These are phyloP conservation scores for Grosmannia serpens DNA, from an alignment of 2,329 filamentous ascomycete species.

Conservation along the genomic window DNA sequence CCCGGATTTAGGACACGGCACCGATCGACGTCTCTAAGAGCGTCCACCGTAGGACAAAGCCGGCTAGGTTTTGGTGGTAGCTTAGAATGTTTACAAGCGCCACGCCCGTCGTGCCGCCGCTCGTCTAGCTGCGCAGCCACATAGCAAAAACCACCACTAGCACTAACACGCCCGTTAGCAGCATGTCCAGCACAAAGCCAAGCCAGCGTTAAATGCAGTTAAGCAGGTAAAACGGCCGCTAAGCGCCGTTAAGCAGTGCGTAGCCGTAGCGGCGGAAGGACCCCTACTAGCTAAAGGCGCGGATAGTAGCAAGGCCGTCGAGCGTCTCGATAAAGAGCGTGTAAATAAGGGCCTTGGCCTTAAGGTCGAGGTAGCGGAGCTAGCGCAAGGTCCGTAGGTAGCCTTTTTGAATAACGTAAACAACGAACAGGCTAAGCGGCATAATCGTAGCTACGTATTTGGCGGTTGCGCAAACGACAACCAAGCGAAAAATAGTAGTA, in stretches of 20 bases:
- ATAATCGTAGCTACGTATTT: neutral
- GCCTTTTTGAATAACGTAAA: conserved; percentile 26
- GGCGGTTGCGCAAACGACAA: neutral
- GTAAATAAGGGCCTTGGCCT: conserved; percentile 36
- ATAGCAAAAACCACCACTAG: conserved; percentile 22
- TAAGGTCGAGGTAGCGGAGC: conserved; percentile 37
- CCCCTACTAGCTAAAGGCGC: conserved; percentile 41
- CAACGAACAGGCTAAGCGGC: neutral
- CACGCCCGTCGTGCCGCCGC: conserved; percentile 17
- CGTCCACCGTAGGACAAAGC: conserved; percentile 14
- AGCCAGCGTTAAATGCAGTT: conserved; percentile 45
- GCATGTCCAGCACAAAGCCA: conserved; percentile 23
- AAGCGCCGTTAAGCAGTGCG: conserved; percentile 37
- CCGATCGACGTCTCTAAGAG: conserved; percentile 15
- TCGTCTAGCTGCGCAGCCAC: conserved; percentile 16
- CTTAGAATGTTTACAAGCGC: conserved; percentile 17
- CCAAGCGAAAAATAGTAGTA: neutral
- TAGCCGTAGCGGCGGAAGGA: conserved; percentile 30
- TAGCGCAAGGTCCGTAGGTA: conserved; percentile 41
- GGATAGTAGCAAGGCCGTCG: conserved; percentile 34
- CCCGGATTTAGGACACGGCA: conserved; percentile 12
- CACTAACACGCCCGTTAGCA: conserved; percentile 22
- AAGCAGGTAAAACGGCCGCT: conserved; percentile 46
- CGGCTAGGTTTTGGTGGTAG: conserved; percentile 7
- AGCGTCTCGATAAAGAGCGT: conserved; percentile 31